Conservation (phyloP, 768 basidiomycete species). For the Boletus rufocinnamomeus region DNA sequence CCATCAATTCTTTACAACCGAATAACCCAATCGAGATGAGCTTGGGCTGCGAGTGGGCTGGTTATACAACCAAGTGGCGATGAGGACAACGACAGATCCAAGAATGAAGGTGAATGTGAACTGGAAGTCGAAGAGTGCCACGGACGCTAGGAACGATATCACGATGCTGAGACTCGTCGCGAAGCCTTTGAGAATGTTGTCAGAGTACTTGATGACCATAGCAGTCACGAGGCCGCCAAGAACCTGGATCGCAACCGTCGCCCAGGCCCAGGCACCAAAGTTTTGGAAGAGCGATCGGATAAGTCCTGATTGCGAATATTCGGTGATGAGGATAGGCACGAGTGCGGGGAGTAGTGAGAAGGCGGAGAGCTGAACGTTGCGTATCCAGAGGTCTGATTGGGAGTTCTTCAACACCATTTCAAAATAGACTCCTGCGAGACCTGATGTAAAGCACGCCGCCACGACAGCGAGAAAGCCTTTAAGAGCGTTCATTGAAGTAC, state of each 20-base stretch:
- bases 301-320: conserved; percentile 41
- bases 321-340: conserved; percentile 68
- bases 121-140: conserved; percentile 86
- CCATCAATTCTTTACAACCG: conserved; percentile 27
- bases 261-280: conserved; percentile 92
- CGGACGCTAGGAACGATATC: conserved; percentile 90
- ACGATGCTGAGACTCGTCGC: conserved; percentile 94
- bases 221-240: conserved; percentile 92
- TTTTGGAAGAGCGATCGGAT: conserved; percentile 68
- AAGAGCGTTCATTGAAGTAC: conserved; percentile 71
- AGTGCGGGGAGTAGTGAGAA: conserved; percentile 92
- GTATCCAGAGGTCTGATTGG: conserved; percentile 89
- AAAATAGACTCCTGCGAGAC: conserved; percentile 96
- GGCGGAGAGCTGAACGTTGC: conserved; percentile 93
- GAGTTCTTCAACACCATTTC: conserved; percentile 96
- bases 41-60: conserved; percentile 48
- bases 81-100: conserved; percentile 80
- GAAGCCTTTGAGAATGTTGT: conserved; percentile 92
- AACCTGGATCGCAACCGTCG: conserved; percentile 85
- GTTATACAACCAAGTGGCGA: conserved; percentile 92
- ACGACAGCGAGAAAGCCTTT: conserved; percentile 90
- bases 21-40: conserved; percentile 31
- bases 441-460: conserved; percentile 92
- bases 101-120: conserved; percentile 86
- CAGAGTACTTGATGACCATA: conserved; percentile 91